Evolutionary conservation across 305 asterid species (phyloP).

Genomic region (Rubia occidens): DNA sequence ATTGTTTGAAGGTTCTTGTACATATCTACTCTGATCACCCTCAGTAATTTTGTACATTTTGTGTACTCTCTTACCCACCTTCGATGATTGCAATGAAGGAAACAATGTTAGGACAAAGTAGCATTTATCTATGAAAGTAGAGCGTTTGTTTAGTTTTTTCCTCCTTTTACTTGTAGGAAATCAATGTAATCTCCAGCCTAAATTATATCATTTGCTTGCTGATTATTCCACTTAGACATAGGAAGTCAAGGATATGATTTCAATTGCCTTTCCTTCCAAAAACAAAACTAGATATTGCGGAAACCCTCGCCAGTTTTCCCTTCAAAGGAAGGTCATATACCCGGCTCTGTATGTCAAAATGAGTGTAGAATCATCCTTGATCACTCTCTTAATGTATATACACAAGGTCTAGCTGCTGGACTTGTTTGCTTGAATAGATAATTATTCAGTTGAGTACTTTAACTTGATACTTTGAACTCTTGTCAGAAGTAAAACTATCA

Average conservation of each 20-base stretch:
- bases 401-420: neutral
- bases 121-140: neutral
- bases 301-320: neutral
- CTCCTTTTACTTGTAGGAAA: neutral
- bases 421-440: conserved; percentile 1
- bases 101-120: neutral
- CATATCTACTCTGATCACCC: conserved; percentile 7
- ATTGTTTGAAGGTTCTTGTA: conserved; percentile 73
- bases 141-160: neutral
- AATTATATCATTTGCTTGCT: neutral
- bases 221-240: conserved; percentile 2
- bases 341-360: neutral
- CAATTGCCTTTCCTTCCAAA: neutral
- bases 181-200: neutral
- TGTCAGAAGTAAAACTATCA: neutral
- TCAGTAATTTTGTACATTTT: neutral
- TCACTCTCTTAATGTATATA: neutral
- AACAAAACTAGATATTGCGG: neutral
- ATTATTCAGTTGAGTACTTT: neutral
- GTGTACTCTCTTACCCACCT: neutral
- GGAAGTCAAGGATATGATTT: neutral
- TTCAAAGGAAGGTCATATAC: neutral
- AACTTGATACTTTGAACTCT: neutral
- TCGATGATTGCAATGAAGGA: neutral
- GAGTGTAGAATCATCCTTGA: conserved; percentile 1